Percentiles rank a stretch among this genome's conserved stretches.
These are phyloP conservation scores for Oleoguttula mirabilis DNA, from an alignment of 495 filamentous ascomycete species.

Conservation along the genomic window DNA sequence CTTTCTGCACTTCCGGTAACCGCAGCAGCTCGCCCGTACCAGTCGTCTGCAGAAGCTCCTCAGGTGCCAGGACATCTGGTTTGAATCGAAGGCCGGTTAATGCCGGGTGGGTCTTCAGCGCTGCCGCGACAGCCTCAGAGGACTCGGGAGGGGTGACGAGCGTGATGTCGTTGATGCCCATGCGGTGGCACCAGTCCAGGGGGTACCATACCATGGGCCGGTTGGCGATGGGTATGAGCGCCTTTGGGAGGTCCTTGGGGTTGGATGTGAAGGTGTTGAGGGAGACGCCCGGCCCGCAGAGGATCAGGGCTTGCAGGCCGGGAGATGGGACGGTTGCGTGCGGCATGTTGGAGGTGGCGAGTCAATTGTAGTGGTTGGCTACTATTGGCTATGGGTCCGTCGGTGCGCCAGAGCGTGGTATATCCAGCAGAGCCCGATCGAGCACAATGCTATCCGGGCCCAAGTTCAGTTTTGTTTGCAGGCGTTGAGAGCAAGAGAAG, in stretches of 20 bases:
- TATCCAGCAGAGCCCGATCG: too few species aligned
- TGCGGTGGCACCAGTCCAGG: conserved; percentile 77
- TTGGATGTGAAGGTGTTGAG: conserved; percentile 86
- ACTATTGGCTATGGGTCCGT: too few species aligned
- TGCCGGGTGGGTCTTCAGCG: conserved; percentile 74
- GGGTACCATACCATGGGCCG: conserved; percentile 94
- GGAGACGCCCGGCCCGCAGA: conserved; percentile 82
- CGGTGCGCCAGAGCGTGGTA: too few species aligned
- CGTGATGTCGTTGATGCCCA: conserved; percentile 63
- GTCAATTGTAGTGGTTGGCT: neutral
- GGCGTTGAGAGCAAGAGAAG: too few species aligned
- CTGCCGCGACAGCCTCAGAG: conserved; percentile 55
- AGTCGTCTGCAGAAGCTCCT: conserved; percentile 58
- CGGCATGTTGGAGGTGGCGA: conserved; percentile 46
- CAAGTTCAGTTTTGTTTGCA: too few species aligned
- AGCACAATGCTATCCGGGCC: too few species aligned
- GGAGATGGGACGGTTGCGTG: conserved; percentile 59
- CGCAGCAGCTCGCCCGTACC: conserved; percentile 87
- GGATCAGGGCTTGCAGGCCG: conserved; percentile 84
- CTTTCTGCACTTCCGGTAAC: conserved; percentile 29
- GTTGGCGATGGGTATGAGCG: conserved; percentile 83
- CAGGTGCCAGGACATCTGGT: conserved; percentile 62
- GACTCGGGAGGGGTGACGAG: conserved; percentile 72
- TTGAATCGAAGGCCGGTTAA: conserved; percentile 66
- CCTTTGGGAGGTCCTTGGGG: conserved; percentile 81